Evolutionary conservation across 805 yeast genomes (phyloP), one percentile per base, ranked within the genome.

Genomic region (Hemisphaericaspora nanyangensis): DNA sequence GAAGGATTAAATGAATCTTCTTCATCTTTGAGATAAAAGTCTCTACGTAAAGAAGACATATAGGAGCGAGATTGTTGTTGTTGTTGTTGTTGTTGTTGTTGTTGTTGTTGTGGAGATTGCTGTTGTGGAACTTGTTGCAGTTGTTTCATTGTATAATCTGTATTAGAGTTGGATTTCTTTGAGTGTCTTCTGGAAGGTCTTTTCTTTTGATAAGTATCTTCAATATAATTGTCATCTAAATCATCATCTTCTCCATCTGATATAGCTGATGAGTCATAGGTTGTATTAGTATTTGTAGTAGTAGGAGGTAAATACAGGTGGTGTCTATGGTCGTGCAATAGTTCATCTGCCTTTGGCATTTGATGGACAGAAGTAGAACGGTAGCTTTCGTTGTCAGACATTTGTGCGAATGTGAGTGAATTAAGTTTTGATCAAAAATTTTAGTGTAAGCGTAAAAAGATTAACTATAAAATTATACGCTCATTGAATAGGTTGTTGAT

Each of bases 331-430:
- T 68, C 73, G 39, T 65, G 57, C 40, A 68, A 54, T 13, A 58
- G 58, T 32, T 63, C 64, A 38, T 64, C 70, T 16, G 42, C 32
- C 17, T 34, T 34, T n/a, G 36, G 19, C 11, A 31, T 13, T 11
- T 25, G 18, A 54, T 38, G 20, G n/a, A n/a, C n/a, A n/a, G 62
- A 53, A 17, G 49, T 53, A 20, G 60, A 55, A 44, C 49, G 55
- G 51, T 49, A 60, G 45, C 67, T 61, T 49, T 66, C 72, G 32
- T 59, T 50, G 51, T 68, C 73, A 33, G 72, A 67, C 73, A 68
- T 68, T 26, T 24, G n/a, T n/a, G n/a, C 40, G 19, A 27, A 29
- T 32, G 36, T 13, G 31, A 7, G 29, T 26, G 19, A 16, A 15
- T 15, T 15, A 5, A 8, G 25, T 29, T n/a, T n/a, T n/a, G n/a